phyloP scores from a whole-genome alignment of 2,329 filamentous ascomycete genomes.

The Aureobasidium melanogenum region DNA sequence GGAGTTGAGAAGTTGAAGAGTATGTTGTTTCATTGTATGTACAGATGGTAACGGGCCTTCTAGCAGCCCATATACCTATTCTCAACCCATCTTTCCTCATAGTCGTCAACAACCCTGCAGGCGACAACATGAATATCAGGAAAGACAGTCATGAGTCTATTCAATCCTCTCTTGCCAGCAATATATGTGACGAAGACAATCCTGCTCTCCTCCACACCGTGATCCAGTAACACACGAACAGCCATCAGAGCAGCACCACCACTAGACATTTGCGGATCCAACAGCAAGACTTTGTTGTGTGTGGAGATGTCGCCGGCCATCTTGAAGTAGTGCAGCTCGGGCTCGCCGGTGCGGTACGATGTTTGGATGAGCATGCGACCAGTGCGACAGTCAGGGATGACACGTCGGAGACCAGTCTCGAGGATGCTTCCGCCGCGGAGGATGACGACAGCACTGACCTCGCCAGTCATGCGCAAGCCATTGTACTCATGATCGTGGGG shows the following conservation, averaged over 20 bases:
- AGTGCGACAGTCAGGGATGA: slow-evolving; percentile 85
- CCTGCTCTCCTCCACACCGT: slow-evolving; percentile 72
- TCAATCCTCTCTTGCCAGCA: slow-evolving; percentile 74
- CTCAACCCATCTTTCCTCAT: slow-evolving; percentile 85
- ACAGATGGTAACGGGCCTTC: neutral
- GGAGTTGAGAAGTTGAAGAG: too few relatives aligned
- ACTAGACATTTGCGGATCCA: slow-evolving; percentile 91
- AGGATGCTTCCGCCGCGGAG: slow-evolving; percentile 82
- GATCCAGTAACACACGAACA: slow-evolving; percentile 88
- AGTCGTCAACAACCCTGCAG: slow-evolving; percentile 69
- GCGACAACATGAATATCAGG: slow-evolving; percentile 81
- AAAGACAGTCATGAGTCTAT: slow-evolving; percentile 79
- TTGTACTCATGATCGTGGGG: slow-evolving; percentile 58
- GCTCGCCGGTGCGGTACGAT: slow-evolving; percentile 68
- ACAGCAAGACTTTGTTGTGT: slow-evolving; percentile 73
- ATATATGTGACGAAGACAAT: slow-evolving; percentile 93
- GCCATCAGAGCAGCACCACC: slow-evolving; percentile 86
- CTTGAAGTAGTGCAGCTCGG: slow-evolving; percentile 83
- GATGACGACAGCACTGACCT: slow-evolving; percentile 75
- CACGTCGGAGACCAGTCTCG: slow-evolving; percentile 78
- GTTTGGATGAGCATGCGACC: slow-evolving; percentile 88
- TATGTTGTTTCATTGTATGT: neutral
- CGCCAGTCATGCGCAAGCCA: slow-evolving; percentile 62
- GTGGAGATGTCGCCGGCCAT: slow-evolving; percentile 63
- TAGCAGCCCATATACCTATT: slow-evolving; percentile 52